A percentile compares a stretch with the other conserved stretches of the same genome.
These are phyloP conservation scores for Globisporangium polare DNA, from an alignment of 352 stramenopile species.

Conservation along the genomic window DNA sequence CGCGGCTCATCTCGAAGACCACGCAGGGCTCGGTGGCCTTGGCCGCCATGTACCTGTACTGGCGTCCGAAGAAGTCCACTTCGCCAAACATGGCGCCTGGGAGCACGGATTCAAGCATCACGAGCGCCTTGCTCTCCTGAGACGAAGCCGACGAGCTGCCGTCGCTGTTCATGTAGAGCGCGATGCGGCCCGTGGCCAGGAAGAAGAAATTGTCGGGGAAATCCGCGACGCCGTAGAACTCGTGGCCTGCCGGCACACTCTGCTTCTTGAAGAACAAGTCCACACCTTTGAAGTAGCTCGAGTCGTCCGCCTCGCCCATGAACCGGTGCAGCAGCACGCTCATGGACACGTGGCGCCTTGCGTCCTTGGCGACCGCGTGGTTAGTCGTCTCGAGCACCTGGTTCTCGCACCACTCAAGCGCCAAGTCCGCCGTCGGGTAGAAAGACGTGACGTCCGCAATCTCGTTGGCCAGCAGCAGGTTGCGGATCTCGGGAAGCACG, in stretches of 20 bases:
- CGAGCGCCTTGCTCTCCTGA: constrained; percentile 32
- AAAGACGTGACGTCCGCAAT: constrained; percentile 65
- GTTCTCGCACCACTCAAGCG: constrained; percentile 79
- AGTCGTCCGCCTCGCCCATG: constrained; percentile 72
- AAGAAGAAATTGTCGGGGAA: constrained; percentile 72
- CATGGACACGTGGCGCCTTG: constrained; percentile 48
- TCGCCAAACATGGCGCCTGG: constrained; percentile 83
- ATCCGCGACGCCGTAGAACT: constrained; percentile 72
- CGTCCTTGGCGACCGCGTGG: constrained; percentile 24
- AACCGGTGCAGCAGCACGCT: constrained; percentile 72
- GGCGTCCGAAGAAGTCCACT: constrained; percentile 79
- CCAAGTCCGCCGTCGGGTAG: constrained; percentile 64
- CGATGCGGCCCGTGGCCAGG: constrained; percentile 61
- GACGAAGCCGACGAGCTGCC: constrained; percentile 25
- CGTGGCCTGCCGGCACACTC: constrained; percentile 45
- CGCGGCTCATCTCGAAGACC: constrained; percentile 68
- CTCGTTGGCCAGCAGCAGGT: constrained; percentile 65
- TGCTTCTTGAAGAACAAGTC: constrained; percentile 64
- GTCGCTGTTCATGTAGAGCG: constrained; percentile 77
- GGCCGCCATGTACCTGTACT: constrained; percentile 64
- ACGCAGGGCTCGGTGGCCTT: constrained; percentile 42
- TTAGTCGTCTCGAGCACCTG: constrained; percentile 39
- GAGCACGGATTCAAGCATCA: constrained; percentile 64
- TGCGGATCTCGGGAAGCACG: constrained; percentile 61
- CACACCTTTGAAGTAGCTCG: constrained; percentile 56